These are phyloP conservation scores for Nitzschia sp. DNA, from an alignment of 108 stramenopile species.

Conservation along the genomic window DNA sequence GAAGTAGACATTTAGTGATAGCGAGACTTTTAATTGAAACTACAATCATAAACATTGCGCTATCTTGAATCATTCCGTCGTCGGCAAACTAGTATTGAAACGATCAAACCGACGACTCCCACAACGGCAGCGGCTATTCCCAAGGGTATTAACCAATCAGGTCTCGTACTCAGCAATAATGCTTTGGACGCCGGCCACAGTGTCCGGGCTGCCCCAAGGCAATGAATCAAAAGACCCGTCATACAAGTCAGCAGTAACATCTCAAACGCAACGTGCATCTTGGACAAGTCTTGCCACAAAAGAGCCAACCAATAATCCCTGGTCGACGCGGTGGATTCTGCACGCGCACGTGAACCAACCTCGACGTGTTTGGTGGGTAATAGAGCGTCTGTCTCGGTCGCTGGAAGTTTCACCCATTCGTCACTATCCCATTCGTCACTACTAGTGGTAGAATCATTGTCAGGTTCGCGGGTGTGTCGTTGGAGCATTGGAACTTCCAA, in stretches of 20 bases:
- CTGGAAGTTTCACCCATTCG: background rate
- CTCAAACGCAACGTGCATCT: background rate
- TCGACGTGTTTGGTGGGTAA: constrained; percentile 1
- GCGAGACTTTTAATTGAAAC: background rate
- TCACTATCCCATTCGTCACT: background rate
- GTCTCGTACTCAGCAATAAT: background rate
- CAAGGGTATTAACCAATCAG: background rate
- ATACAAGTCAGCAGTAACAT: constrained; percentile 1
- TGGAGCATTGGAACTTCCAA: background rate
- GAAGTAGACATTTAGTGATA: background rate
- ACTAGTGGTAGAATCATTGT: too few species aligned
- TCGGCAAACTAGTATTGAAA: too few species aligned
- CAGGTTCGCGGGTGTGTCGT: background rate
- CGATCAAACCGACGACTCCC: background rate
- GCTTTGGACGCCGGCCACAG: constrained; percentile 1
- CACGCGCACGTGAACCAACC: background rate
- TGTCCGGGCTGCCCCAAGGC: background rate
- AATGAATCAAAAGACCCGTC: background rate
- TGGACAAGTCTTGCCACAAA: background rate
- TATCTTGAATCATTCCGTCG: too few species aligned
- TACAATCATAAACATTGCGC: background rate
- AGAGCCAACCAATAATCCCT: constrained; percentile 1
- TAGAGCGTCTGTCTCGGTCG: constrained; percentile 4
- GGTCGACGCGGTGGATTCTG: too few species aligned
- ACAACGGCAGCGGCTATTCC: background rate